Evolutionary conservation across 116 monocot genomes (phyloP).

Genomic region (Iris pallida): DNA sequence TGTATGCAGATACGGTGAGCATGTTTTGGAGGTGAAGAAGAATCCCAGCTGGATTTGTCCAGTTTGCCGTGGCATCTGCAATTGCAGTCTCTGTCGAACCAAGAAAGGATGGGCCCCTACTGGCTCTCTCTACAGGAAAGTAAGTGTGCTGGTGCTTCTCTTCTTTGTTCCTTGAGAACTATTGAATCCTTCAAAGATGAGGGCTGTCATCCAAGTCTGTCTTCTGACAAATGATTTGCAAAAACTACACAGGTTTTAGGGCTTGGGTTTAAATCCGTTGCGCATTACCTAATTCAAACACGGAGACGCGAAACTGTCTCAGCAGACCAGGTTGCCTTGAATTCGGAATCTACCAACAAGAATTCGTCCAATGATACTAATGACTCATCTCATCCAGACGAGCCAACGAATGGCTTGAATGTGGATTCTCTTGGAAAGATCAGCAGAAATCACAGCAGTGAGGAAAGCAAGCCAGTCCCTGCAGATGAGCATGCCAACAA

Average conservation of each 20-base stretch:
- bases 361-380: background rate
- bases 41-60: conserved; percentile 87
- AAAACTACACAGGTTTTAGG: conserved; percentile 14
- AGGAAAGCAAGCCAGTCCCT: background rate
- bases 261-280: conserved; percentile 36
- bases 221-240: background rate
- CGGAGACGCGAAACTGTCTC: conserved; percentile 4
- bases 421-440: background rate
- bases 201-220: background rate
- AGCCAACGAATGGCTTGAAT: background rate
- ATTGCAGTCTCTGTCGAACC: conserved; percentile 79
- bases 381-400: background rate
- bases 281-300: conserved; percentile 35
- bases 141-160: conserved; percentile 12
- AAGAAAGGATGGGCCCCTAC: conserved; percentile 92
- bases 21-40: conserved; percentile 74
- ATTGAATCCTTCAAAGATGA: background rate
- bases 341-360: background rate
- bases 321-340: background rate
- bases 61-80: conserved; percentile 88
- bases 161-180: background rate
- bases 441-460: background rate
- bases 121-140: conserved; percentile 61
- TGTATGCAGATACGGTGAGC: conserved; percentile 76
- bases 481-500: background rate